Base-by-base conservation (phyloP, 768 basidiomycete genomes). In the Daedaleopsis sinensis region DNA sequence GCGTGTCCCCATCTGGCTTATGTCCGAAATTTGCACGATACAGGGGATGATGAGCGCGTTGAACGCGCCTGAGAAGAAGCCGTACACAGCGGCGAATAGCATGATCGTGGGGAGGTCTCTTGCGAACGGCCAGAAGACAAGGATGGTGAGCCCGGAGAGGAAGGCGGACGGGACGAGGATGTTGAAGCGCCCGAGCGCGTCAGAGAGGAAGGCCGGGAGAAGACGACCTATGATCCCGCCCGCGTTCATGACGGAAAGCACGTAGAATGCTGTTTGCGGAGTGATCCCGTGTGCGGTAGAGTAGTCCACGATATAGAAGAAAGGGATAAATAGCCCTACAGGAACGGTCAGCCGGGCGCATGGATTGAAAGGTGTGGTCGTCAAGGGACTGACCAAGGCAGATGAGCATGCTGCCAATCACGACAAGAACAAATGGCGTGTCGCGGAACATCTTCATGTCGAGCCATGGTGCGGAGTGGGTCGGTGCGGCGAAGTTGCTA, bases 241-340 rank as follows among this genome's bases (percentile, higher is more conserved):
- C 0, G 83, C 87, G 68, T 90, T 91, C 79, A 91, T 80, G 47
- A 85, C 79, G 0, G 89, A 84, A 19, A 90, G 79, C 7, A 87
- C 79, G 65, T 80, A 81, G 73, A 87, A 84, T 0, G 82, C 77
- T 27, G 73, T 74, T 46, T 73, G 57, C 8, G 78, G 55, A 3
- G 79, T 61, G 42, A 83, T 72, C 50, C 67, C 51, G 69, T 68
- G 72, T 46, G 78, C 79, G 57, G 77, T 75, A 19, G 87, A 76
- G 70, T 85, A 89, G 52, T 82, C 80, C 21, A 84, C 81, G 55
- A 91, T 84, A 75, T 85, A 91, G 69, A 89, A 87, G 71, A 83
- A 86, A 8, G 89, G 89, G 23, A 84, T 86, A 73, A 89, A 91
- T 5, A 90, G 74, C 27, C 88, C 89, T 90, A 65, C 5, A 43